A percentile compares a stretch with the other conserved stretches of the same genome.
These are phyloP conservation scores for Schwanniomyces yamadae DNA, from an alignment of 805 yeast species.

Conservation along the genomic window DNA sequence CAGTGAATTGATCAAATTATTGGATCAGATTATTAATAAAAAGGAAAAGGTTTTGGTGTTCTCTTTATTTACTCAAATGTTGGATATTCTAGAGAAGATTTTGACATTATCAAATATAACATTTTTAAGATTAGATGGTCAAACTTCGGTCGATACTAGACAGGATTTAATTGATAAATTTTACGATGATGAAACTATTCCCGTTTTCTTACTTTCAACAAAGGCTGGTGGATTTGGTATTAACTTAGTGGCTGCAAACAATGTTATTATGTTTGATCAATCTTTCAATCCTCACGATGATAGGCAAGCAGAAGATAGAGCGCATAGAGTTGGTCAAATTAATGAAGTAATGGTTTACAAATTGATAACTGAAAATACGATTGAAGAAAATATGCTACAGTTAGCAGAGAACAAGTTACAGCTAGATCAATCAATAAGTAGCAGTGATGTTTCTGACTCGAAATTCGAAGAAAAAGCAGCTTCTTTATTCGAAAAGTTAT, in stretches of 20 bases:
- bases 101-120: constrained; percentile 62
- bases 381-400: constrained; percentile 85
- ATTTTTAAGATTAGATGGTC: constrained; percentile 89
- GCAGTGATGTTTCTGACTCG: constrained; percentile 35
- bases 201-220: constrained; percentile 85
- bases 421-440: constrained; percentile 65
- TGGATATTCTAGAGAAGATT: constrained; percentile 82
- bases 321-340: constrained; percentile 95
- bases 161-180: constrained; percentile 89
- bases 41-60: constrained; percentile 76
- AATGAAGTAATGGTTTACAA: constrained; percentile 79
- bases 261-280: constrained; percentile 88
- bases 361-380: constrained; percentile 67
- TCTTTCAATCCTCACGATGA: constrained; percentile 98
- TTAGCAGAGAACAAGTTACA: constrained; percentile 90
- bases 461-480: constrained; percentile 53
- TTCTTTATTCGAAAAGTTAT: constrained; percentile 48
- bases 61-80: constrained; percentile 88
- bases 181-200: constrained; percentile 76
- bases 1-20: constrained; percentile 49
- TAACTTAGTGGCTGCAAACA: constrained; percentile 91
- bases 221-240: constrained; percentile 99
- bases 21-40: constrained; percentile 54
- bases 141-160: constrained; percentile 87
- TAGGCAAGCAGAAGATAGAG: constrained; percentile 97